These are phyloP conservation scores for Eutrema japonicum DNA, from an alignment of 345 rosid species.

Conservation along the genomic window DNA sequence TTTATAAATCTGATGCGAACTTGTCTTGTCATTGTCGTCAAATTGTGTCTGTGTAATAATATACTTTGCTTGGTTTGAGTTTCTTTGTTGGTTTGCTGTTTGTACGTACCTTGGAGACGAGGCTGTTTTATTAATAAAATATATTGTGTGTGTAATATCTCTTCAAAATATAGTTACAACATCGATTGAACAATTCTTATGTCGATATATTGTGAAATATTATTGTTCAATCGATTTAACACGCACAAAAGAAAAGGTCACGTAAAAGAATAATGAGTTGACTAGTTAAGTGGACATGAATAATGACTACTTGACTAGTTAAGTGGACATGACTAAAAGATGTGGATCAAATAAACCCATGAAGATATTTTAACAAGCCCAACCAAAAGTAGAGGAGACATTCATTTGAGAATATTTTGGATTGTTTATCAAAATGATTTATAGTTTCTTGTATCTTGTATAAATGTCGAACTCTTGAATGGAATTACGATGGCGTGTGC, in stretches of 20 bases:
- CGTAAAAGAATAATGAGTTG: too few species aligned
- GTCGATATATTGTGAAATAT: neutral
- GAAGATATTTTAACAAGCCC: neutral
- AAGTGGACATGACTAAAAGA: too few species aligned
- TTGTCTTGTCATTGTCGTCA: slow-evolving; percentile 30
- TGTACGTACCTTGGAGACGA: slow-evolving; percentile 26
- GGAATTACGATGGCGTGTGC: too few species aligned
- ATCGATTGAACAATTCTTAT: neutral
- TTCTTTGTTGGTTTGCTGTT: slow-evolving; percentile 30
- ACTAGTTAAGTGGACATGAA: too few species aligned
- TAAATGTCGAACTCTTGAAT: too few species aligned
- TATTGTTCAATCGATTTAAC: neutral
- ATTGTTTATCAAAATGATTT: too few species aligned
- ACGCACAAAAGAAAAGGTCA: neutral
- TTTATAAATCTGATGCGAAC: slow-evolving; percentile 26
- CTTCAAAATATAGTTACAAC: neutral
- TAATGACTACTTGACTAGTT: too few species aligned
- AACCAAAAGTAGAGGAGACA: neutral
- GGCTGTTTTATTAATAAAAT: slow-evolving; percentile 25
- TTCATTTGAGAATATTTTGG: neutral
- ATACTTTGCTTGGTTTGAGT: slow-evolving; percentile 27
- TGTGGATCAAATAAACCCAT: too few species aligned
- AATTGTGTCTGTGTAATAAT: slow-evolving; percentile 38
- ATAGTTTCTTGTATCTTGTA: neutral
- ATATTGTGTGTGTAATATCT: slow-evolving; percentile 17